Conservation (phyloP, 768 basidiomycete genomes). For the Pleurotus cornucopiae region DNA sequence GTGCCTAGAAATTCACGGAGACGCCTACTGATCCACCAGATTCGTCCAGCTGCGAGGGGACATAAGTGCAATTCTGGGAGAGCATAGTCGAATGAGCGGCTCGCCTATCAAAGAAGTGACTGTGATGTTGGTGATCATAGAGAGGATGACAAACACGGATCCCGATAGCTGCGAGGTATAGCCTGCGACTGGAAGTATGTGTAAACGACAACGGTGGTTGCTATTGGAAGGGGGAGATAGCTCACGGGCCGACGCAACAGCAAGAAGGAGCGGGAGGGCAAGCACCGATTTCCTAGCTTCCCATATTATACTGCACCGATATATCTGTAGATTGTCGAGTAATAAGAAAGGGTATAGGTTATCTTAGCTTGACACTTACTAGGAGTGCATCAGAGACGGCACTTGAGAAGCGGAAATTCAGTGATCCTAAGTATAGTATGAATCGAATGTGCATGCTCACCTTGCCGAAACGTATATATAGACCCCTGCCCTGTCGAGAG, state of each 20-base stretch:
- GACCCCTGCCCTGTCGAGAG: neutral
- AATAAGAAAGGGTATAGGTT: no score
- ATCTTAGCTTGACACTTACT: neutral
- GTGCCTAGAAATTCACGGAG: neutral
- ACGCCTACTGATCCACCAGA: conserved; percentile 7
- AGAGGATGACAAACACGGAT: no score
- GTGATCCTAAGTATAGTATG: neutral
- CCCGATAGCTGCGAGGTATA: neutral
- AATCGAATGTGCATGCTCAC: neutral
- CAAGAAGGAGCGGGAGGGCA: conserved; percentile 10
- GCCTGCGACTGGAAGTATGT: neutral
- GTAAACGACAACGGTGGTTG: neutral
- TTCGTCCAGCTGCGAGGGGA: neutral
- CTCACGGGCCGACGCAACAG: conserved; percentile 10
- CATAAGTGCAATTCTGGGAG: no score
- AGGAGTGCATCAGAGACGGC: neutral
- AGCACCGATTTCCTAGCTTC: conserved; percentile 11
- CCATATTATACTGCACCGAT: conserved; percentile 19
- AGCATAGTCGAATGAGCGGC: neutral
- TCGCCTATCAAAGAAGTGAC: neutral
- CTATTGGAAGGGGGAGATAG: neutral
- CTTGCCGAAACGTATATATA: conserved; percentile 1
- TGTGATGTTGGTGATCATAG: neutral
- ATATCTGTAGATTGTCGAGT: conserved; percentile 10
- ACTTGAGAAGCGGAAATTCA: neutral